A percentile compares a stretch with the other conserved stretches of the same genome.
Conservation (phyloP, 1,284 basidiomycete species). For the Takashimella tepidaria region DNA sequence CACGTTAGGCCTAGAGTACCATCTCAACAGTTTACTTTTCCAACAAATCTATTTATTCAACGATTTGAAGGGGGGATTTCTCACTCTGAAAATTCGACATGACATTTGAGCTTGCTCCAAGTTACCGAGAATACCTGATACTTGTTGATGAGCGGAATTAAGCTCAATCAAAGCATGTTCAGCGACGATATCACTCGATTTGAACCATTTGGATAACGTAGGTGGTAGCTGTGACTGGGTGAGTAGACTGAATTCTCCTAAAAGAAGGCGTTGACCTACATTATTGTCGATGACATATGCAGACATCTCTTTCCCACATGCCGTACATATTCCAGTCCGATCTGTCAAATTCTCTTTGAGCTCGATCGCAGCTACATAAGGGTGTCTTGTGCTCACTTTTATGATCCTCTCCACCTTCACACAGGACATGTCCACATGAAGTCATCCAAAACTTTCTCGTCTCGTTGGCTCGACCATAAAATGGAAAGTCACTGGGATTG, state of each 20-base stretch:
- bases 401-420: constrained; percentile 20
- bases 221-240: constrained; percentile 1
- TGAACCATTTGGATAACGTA: background rate
- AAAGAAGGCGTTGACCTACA: constrained; percentile 2
- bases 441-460: constrained; percentile 36
- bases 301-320: constrained; percentile 8
- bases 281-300: constrained; percentile 11
- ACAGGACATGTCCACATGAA: constrained; percentile 40
- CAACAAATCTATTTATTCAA: no score
- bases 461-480: background rate
- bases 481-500: constrained; percentile 5
- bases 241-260: no score
- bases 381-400: constrained; percentile 25
- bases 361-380: no score
- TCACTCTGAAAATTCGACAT: background rate
- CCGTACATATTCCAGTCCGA: constrained; percentile 15
- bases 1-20: no score
- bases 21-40: no score
- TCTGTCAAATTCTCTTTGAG: no score
- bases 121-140: background rate
- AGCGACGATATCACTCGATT: no score
- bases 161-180: no score
- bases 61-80: no score
- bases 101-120: background rate
- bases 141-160: no score